Evolutionary conservation across 78 protist genomes (phyloP).

Genomic region (Dictyostelium intermedium): DNA sequence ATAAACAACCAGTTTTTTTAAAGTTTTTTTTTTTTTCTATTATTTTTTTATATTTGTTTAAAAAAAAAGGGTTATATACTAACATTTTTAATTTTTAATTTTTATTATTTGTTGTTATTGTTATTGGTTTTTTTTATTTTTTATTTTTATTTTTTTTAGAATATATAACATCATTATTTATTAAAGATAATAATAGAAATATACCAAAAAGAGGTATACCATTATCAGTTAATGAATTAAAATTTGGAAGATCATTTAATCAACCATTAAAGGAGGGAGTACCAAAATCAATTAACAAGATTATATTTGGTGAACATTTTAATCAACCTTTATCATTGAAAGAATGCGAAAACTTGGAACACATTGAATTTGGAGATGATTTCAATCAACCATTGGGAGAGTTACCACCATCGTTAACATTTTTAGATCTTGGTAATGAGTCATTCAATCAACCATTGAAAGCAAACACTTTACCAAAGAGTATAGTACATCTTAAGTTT

Average conservation of each 20-base stretch:
- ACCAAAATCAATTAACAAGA: not conserved
- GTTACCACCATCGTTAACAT: not conserved
- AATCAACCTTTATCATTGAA: not conserved
- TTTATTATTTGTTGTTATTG: not conserved
- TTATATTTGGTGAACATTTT: not conserved
- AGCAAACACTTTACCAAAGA: not conserved
- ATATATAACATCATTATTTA: conserved; percentile 10
- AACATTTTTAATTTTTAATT: no score
- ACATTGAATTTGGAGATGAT: not conserved
- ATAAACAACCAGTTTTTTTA: no score
- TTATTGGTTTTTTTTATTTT: not conserved
- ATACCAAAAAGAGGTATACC: not conserved
- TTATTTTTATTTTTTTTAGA: not conserved
- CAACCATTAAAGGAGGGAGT: not conserved
- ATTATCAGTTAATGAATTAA: not conserved
- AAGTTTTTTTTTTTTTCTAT: no score
- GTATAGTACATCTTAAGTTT: not conserved
- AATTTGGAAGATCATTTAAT: not conserved
- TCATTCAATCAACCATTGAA: not conserved
- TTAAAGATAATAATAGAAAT: conserved; percentile 11
- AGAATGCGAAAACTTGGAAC: not conserved
- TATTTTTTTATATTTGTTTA: no score
- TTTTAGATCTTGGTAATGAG: not conserved
- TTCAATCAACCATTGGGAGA: not conserved
- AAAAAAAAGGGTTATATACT: no score